Evolutionary conservation across 495 filamentous ascomycete species (phyloP).

Genomic region (Tuber indicum): DNA sequence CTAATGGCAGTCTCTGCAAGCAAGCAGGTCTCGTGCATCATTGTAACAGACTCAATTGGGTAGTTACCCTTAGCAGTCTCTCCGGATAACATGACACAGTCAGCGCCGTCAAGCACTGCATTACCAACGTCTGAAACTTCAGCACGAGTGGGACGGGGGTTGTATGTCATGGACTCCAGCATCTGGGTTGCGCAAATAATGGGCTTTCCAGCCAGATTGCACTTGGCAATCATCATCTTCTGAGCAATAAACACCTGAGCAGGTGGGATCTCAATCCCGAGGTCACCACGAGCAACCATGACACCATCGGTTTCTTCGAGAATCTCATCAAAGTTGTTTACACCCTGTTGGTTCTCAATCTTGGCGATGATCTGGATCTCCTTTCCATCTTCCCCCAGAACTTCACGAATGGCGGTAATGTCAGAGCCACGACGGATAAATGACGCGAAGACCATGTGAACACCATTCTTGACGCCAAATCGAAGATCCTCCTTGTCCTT

Average conservation of each 20-base stretch:
- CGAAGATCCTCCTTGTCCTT: slow-evolving; percentile 89
- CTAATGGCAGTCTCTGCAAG: slow-evolving; percentile 93
- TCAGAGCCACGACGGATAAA: slow-evolving; percentile 92
- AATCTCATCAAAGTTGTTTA: slow-evolving; percentile 98
- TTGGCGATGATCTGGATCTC: slow-evolving; percentile 99
- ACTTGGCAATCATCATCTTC: slow-evolving; percentile 99
- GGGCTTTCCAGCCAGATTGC: slow-evolving; percentile 98
- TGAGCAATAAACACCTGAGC: slow-evolving; percentile 98
- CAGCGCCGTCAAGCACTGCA: slow-evolving; percentile 91
- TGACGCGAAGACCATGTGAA: slow-evolving; percentile 98
- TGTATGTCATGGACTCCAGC: slow-evolving; percentile 99
- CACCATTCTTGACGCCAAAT: slow-evolving; percentile 95
- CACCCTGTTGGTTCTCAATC: slow-evolving; percentile 98
- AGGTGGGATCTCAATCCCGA: slow-evolving; percentile 97
- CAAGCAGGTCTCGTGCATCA: slow-evolving; percentile 97
- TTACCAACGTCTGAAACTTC: slow-evolving; percentile 99
- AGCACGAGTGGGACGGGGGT: slow-evolving; percentile 92
- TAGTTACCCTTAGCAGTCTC: slow-evolving; percentile 98
- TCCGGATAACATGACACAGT: slow-evolving; percentile 99
- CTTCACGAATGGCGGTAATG: slow-evolving; percentile 82
- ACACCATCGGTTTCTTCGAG: slow-evolving; percentile 94
- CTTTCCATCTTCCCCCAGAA: slow-evolving; percentile 85
- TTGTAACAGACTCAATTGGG: slow-evolving; percentile 80
- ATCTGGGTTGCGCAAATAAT: slow-evolving; percentile 84
- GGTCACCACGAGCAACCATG: slow-evolving; percentile 98